Conservation (phyloP, 306 rosid genomes). For the Cicer judaicum region DNA sequence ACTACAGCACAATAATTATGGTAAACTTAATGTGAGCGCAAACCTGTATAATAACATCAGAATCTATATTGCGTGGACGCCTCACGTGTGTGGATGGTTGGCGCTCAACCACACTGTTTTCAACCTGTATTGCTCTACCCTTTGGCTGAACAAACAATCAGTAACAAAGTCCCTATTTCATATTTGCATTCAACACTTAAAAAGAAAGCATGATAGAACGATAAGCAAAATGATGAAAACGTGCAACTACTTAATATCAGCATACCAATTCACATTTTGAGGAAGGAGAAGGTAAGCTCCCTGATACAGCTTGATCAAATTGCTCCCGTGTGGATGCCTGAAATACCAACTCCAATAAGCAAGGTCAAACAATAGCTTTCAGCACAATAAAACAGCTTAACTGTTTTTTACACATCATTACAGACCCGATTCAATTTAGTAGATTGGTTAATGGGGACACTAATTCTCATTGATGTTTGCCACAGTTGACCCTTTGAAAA, state of each 20-base stretch:
- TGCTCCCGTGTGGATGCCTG: conserved; percentile 49
- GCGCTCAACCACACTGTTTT: conserved; percentile 63
- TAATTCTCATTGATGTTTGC: conserved; percentile 43
- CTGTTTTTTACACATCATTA: conserved; percentile 19
- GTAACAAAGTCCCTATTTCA: conserved; percentile 33
- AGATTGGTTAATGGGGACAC: conserved; percentile 39
- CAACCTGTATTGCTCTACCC: conserved; percentile 76
- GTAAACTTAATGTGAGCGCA: conserved; percentile 38
- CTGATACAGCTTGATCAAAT: conserved; percentile 47
- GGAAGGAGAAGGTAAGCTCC: conserved; percentile 39
- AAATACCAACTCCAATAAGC: conserved; percentile 36
- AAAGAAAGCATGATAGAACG: conserved; percentile 27
- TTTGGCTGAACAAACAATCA: conserved; percentile 58
- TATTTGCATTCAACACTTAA: conserved; percentile 31
- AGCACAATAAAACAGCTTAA: conserved; percentile 25
- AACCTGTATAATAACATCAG: conserved; percentile 82
- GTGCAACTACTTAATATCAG: conserved; percentile 35
- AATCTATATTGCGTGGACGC: conserved; percentile 60
- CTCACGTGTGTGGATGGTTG: conserved; percentile 63
- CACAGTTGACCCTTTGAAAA: conserved; percentile 54
- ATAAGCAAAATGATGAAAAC: conserved; percentile 22
- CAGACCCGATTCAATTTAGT: conserved; percentile 53
- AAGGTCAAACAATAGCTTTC: conserved; percentile 39
- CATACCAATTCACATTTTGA: conserved; percentile 54
- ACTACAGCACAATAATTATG: conserved; percentile 30